These are phyloP conservation scores for Venturia aucupariae DNA, from an alignment of 2,329 filamentous ascomycete species.

Conservation along the genomic window DNA sequence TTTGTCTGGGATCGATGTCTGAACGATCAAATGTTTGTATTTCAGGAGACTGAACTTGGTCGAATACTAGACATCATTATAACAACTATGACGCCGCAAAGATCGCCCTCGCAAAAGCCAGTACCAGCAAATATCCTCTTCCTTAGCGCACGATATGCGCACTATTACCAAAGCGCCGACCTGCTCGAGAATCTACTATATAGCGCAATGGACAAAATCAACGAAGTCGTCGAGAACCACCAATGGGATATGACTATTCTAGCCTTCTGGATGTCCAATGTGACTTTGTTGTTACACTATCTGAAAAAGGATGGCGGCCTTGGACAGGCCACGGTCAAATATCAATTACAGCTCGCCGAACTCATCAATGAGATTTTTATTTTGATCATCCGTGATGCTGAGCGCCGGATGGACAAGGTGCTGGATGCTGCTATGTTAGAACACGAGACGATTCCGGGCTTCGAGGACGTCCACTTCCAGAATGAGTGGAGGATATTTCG, in stretches of 20 bases:
- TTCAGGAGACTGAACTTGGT: conserved; percentile 87
- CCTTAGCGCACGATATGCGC: conserved; percentile 86
- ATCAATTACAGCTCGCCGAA: conserved; percentile 87
- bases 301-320: conserved; percentile 87
- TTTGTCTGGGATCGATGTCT: conserved; percentile 93
- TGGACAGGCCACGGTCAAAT: conserved; percentile 71
- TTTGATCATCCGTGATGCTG: conserved; percentile 89
- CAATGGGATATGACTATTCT: conserved; percentile 99
- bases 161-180: conserved; percentile 87
- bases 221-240: conserved; percentile 85
- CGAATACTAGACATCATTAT: conserved; percentile 92
- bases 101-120: conserved; percentile 93
- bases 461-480: conserved; percentile 93
- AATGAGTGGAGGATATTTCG: conserved; percentile 99
- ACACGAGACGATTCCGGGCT: conserved; percentile 94
- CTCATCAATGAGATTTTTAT: conserved; percentile 98
- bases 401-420: conserved; percentile 91
- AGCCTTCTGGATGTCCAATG: conserved; percentile 98
- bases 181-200: conserved; percentile 72
- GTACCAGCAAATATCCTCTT: conserved; percentile 97
- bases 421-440: conserved; percentile 90
- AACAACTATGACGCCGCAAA: conserved; percentile 94
- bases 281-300: conserved; percentile 89
- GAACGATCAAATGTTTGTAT: conserved; percentile 99
- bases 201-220: conserved; percentile 90